Percentiles rank a stretch among this genome's conserved stretches.
Conservation (phyloP, 805 yeast species). For the Wickerhamiella azyma region DNA sequence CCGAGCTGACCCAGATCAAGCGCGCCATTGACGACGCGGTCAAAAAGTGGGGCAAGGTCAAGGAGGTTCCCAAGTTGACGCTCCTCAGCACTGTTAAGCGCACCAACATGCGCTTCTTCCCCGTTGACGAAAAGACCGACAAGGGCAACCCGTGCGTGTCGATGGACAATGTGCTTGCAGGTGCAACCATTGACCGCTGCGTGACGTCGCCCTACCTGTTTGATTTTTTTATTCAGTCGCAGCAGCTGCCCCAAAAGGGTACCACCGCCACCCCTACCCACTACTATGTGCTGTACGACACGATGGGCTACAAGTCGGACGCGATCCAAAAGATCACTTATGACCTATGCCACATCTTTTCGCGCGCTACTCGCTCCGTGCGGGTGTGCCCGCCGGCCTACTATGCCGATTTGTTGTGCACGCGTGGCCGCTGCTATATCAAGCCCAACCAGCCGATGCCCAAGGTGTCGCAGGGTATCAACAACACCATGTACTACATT, state of each 20-base stretch:
- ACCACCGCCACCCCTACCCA: constrained; percentile 9
- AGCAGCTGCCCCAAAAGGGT: constrained; percentile 9
- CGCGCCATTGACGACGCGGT: neutral
- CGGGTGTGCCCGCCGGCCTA: constrained; percentile 8
- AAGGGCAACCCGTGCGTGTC: constrained; percentile 7
- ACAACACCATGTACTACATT: constrained; percentile 8
- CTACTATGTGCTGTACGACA: constrained; percentile 7
- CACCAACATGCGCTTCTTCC: constrained; percentile 8
- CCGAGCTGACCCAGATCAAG: constrained; percentile 7
- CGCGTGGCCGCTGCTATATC: constrained; percentile 14
- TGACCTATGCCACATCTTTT: constrained; percentile 8
- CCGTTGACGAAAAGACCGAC: constrained; percentile 4
- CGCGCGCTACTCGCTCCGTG: constrained; percentile 9
- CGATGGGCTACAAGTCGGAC: constrained; percentile 5
- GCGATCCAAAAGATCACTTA: constrained; percentile 8
- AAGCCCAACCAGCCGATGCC: constrained; percentile 28
- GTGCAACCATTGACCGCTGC: constrained; percentile 9
- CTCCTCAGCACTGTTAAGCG: constrained; percentile 8
- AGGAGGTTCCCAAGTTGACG: constrained; percentile 5
- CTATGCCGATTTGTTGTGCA: constrained; percentile 7
- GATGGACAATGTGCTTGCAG: constrained; percentile 7
- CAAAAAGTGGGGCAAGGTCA: constrained; percentile 1
- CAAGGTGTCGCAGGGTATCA: constrained; percentile 35
- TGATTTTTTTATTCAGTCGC: constrained; percentile 8
- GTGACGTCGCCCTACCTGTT: constrained; percentile 8